These are phyloP conservation scores for Sequoiadendron giganteum DNA, from an alignment of 75 land plant genomes.

Conservation along the genomic window DNA sequence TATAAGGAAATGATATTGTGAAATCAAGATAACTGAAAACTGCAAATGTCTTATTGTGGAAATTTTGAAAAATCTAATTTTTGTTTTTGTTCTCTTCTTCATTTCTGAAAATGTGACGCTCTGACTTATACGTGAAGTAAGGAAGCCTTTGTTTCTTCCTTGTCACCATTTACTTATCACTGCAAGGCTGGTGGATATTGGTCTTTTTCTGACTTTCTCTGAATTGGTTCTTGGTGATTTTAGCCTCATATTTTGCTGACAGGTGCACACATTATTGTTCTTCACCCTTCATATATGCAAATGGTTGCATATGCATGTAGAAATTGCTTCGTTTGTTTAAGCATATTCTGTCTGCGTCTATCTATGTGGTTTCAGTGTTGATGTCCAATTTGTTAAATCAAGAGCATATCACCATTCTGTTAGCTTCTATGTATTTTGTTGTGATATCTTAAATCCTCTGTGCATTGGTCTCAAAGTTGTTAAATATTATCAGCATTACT, in stretches of 20 bases:
- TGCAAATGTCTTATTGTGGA: neutral
- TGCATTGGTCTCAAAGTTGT: neutral
- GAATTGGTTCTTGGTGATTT: neutral
- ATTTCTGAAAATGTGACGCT: neutral
- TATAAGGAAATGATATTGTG: neutral
- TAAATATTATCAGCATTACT: too few relatives aligned
- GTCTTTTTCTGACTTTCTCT: neutral
- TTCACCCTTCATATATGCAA: neutral
- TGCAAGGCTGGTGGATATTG: slow-evolving; percentile 9
- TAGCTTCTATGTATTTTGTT: neutral
- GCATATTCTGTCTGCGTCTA: neutral
- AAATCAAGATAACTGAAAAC: neutral
- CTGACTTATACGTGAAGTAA: neutral
- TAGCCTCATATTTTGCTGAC: neutral
- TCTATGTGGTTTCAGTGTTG: neutral
- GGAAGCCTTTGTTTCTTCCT: neutral
- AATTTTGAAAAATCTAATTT: neutral
- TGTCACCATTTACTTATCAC: neutral
- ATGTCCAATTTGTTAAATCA: neutral
- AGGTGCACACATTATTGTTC: neutral
- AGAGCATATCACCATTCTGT: neutral
- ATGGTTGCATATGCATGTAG: neutral
- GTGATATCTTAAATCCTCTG: neutral
- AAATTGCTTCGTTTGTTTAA: neutral
- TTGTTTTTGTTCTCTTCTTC: neutral